Base-by-base conservation (phyloP, 495 filamentous ascomycete genomes). In the Saxispiralis lemnorum region DNA sequence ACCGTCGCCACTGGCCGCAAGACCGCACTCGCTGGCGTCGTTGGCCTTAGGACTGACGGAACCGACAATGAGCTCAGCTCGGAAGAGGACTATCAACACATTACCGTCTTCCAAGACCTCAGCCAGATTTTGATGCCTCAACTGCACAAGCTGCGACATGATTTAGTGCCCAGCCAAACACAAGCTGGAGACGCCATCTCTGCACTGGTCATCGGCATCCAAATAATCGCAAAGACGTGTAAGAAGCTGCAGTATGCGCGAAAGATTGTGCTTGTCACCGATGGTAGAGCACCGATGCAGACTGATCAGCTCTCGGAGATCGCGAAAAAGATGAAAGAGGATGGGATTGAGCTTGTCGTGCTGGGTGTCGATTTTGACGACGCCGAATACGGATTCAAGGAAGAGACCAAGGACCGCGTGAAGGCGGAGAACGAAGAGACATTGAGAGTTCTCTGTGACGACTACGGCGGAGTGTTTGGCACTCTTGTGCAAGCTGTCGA, bases 281-380 rank as follows among this genome's bases (percentile, higher is more conserved):
- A 94, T 63, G 88, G 76, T 5, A 65, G 68, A 42, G 78, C 79
- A 1, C 38, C 58, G 16, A 79, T 93, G 51, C 82, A 85, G 54
- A 66, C 67, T 7, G 71, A 76, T 34, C 74, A 70, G 35, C 38
- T 84, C 15, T 69, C 73, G 0, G 68, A 75, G 6, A 86, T 96
- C 46, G 65, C 71, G 0, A 53, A 56, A 0, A 83, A 81, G 53
- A 69, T 95, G 20, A 81, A 81, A 47, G 66, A 73, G 18, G 72
- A 80, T 45, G 69, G 70, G 24, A 88, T 94, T 51, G 75, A 88
- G 49, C 69, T 96, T 33, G 64, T 76, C 9, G 59, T 95, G 15
- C 60, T 97, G 41, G 89, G 89, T 6, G 71, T 87, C 19, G 89
- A 99, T 61, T 96, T 96, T 58, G 86, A 99, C 51, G 92, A 95